These are phyloP conservation scores for Aegilops sharonensis DNA, from an alignment of 176 grass and related monocot species.

Conservation along the genomic window DNA sequence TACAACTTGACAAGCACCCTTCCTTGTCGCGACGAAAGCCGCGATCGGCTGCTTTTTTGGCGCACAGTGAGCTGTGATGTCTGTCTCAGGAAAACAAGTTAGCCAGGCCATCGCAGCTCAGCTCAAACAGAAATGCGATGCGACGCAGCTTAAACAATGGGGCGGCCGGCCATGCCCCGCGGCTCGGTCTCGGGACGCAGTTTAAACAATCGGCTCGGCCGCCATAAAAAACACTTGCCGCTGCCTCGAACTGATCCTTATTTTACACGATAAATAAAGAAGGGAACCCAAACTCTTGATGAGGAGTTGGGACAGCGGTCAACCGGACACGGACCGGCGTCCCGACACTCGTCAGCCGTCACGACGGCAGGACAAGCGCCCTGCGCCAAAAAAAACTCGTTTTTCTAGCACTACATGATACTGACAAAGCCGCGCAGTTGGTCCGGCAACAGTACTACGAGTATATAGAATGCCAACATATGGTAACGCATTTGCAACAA, in stretches of 20 bases:
- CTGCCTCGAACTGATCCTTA: background rate
- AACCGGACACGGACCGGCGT: conserved; percentile 17
- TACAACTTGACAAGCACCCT: no score
- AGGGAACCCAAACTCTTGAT: no score
- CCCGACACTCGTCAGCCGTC: conserved; percentile 46
- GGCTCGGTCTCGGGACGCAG: background rate
- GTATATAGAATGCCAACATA: background rate
- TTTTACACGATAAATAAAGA: background rate
- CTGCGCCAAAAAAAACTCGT: background rate
- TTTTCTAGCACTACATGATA: background rate
- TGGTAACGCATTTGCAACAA: background rate
- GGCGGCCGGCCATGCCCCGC: conserved; percentile 3
- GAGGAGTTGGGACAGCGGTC: conserved; percentile 7
- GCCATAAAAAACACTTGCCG: background rate
- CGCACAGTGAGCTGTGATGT: background rate
- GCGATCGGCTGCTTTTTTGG: background rate
- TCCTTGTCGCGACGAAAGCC: background rate
- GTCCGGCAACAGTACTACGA: background rate
- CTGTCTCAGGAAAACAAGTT: conserved; percentile 8
- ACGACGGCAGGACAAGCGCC: conserved; percentile 12
- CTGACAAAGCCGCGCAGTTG: no score
- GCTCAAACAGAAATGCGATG: background rate
- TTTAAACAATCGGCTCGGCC: background rate
- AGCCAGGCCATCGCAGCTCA: background rate
- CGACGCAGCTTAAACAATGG: conserved; percentile 24